Percentiles rank a stretch among this genome's conserved stretches.
These are phyloP conservation scores for Gastrolobium villosum DNA, from an alignment of 306 rosid genomes.

Conservation along the genomic window DNA sequence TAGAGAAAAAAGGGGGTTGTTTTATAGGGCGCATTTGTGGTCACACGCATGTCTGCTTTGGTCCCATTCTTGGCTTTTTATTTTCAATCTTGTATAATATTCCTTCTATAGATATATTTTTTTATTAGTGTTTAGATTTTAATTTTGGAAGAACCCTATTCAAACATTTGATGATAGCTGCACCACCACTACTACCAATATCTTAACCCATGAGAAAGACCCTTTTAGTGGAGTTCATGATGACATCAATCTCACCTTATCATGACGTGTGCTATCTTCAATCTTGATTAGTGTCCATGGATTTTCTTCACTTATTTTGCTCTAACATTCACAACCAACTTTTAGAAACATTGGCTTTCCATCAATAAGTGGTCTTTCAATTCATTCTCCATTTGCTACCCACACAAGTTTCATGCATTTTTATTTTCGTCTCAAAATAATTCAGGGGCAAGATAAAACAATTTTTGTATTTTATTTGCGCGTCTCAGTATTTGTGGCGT, in stretches of 20 bases:
- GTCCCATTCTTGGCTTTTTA: constrained; percentile 55
- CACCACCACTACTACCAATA: constrained; percentile 62
- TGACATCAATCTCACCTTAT: constrained; percentile 89
- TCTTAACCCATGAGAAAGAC: constrained; percentile 58
- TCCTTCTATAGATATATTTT: background rate
- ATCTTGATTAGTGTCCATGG: constrained; percentile 33
- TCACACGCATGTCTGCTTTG: constrained; percentile 81
- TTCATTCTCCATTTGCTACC: constrained; percentile 43
- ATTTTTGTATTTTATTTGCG: too few species aligned
- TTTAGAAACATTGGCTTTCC: constrained; percentile 22
- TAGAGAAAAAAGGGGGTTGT: constrained; percentile 41
- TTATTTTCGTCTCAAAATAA: too few species aligned
- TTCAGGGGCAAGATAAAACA: too few species aligned
- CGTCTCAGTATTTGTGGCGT: too few species aligned
- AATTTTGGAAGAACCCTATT: constrained; percentile 54
- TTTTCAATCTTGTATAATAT: constrained; percentile 20
- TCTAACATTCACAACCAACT: constrained; percentile 46
- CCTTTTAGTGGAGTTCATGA: constrained; percentile 57
- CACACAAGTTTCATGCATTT: too few species aligned
- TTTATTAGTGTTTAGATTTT: background rate
- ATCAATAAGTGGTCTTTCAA: constrained; percentile 58
- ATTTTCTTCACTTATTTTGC: constrained; percentile 39
- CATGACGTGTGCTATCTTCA: constrained; percentile 72
- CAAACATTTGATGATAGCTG: constrained; percentile 84
- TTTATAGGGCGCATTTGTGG: constrained; percentile 64